A percentile compares a stretch with the other conserved stretches of the same genome.
phyloP scores from a whole-genome alignment of 2,329 filamentous ascomycete genomes.

The Rutstroemia sp. region DNA sequence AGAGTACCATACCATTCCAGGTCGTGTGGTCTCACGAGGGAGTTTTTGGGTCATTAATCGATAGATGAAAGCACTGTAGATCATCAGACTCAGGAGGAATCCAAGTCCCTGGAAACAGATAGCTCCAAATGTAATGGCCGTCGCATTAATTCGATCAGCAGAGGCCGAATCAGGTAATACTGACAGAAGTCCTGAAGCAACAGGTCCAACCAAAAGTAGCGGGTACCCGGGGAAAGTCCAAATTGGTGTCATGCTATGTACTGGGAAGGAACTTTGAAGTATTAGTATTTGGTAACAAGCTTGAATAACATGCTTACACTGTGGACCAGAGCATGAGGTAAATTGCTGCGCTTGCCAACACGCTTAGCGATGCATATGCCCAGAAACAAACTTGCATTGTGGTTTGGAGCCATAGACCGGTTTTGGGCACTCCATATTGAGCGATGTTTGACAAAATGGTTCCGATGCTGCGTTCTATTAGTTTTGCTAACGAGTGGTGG shows the following conservation, averaged over 20 bases:
- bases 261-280: slow-evolving; percentile 44
- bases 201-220: slow-evolving; percentile 66
- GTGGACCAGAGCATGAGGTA: slow-evolving; percentile 67
- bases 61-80: slow-evolving; percentile 78
- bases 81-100: slow-evolving; percentile 61
- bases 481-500: not conserved
- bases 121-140: slow-evolving; percentile 42
- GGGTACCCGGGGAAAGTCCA: slow-evolving; percentile 88
- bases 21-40: slow-evolving; percentile 65
- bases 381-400: slow-evolving; percentile 64
- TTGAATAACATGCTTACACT: slow-evolving; percentile 33
- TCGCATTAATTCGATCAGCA: slow-evolving; percentile 36
- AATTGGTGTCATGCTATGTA: slow-evolving; percentile 78
- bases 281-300: too few species aligned
- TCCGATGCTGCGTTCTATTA: slow-evolving; percentile 52
- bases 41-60: slow-evolving; percentile 84
- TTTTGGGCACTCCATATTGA: slow-evolving; percentile 62
- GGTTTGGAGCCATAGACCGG: slow-evolving; percentile 53
- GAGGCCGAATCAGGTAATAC: slow-evolving; percentile 18
- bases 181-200: slow-evolving; percentile 50
- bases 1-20: slow-evolving; percentile 51
- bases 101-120: slow-evolving; percentile 47
- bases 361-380: slow-evolving; percentile 63
- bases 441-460: slow-evolving; percentile 73
- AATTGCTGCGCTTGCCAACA: slow-evolving; percentile 60